These are phyloP conservation scores for sunflower (Helianthus annuus) DNA, from an alignment of 129 eudicot species.

Conservation along the genomic window DNA sequence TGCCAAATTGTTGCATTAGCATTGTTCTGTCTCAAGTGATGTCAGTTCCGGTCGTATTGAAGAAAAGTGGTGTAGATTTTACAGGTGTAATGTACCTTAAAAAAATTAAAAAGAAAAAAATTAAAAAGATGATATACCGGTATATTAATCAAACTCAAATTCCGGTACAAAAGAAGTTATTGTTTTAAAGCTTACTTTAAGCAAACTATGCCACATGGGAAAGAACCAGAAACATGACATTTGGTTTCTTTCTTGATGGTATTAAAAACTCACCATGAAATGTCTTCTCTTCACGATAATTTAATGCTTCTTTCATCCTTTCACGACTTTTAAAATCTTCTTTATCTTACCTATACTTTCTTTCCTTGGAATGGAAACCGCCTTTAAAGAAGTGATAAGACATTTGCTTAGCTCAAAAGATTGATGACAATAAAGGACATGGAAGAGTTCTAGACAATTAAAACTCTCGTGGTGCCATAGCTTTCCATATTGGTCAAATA, in stretches of 20 bases:
- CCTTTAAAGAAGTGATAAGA: constrained; percentile 35
- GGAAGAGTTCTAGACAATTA: constrained; percentile 38
- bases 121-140: too few relatives aligned
- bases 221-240: constrained; percentile 39
- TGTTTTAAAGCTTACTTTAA: constrained; percentile 2
- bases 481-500: constrained; percentile 42
- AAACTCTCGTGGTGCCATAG: constrained; percentile 38
- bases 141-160: not conserved
- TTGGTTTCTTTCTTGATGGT: constrained; percentile 32
- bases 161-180: not conserved
- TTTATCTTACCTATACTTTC: constrained; percentile 37
- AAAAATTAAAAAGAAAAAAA: too few relatives aligned
- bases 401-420: constrained; percentile 43
- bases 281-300: constrained; percentile 34
- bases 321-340: constrained; percentile 41
- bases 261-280: constrained; percentile 38
- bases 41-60: too few relatives aligned
- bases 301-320: constrained; percentile 41
- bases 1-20: too few relatives aligned
- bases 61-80: too few relatives aligned
- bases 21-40: too few relatives aligned
- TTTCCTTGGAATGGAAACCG: constrained; percentile 35
- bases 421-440: constrained; percentile 38
- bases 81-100: too few relatives aligned
- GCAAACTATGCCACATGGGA: constrained; percentile 39